Percentiles rank a stretch among this genome's conserved stretches.
Conservation (phyloP, 139 green algal species). For the Chlamydomonas asymmetrica region DNA sequence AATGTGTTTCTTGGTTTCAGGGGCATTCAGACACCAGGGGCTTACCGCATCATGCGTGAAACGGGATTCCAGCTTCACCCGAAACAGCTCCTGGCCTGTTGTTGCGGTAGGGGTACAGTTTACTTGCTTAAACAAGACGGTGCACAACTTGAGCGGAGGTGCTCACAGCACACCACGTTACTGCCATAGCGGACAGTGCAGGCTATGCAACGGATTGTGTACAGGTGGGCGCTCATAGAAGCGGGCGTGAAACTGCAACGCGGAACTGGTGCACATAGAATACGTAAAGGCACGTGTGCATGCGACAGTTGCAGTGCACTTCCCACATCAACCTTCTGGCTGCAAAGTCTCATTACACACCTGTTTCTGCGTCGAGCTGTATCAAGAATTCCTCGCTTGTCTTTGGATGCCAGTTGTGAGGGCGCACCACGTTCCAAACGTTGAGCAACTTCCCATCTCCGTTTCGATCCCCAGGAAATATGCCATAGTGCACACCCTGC, state of each 20-base stretch:
- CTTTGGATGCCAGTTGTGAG: conserved; percentile 74
- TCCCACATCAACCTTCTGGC: too few species aligned
- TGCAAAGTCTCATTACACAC: too few species aligned
- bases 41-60: conserved; percentile 77
- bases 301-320: too few species aligned
- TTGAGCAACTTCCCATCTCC: conserved; percentile 9
- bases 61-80: conserved; percentile 40
- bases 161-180: background rate
- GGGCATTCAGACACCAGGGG: too few species aligned
- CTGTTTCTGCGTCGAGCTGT: conserved; percentile 59
- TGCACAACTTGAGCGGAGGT: background rate
- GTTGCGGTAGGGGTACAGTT: too few species aligned
- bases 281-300: too few species aligned
- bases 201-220: too few species aligned
- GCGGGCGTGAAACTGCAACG: too few species aligned
- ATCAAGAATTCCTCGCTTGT: conserved; percentile 61
- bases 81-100: conserved; percentile 50
- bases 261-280: background rate
- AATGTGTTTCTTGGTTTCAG: too few species aligned
- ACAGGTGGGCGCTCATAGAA: too few species aligned
- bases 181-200: background rate
- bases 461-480: conserved; percentile 52
- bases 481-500: conserved; percentile 75
- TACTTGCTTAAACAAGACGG: background rate
- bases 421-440: conserved; percentile 69